phyloP scores from a whole-genome alignment of 1,284 basidiomycete genomes.

The Golubevia pallescens region DNA sequence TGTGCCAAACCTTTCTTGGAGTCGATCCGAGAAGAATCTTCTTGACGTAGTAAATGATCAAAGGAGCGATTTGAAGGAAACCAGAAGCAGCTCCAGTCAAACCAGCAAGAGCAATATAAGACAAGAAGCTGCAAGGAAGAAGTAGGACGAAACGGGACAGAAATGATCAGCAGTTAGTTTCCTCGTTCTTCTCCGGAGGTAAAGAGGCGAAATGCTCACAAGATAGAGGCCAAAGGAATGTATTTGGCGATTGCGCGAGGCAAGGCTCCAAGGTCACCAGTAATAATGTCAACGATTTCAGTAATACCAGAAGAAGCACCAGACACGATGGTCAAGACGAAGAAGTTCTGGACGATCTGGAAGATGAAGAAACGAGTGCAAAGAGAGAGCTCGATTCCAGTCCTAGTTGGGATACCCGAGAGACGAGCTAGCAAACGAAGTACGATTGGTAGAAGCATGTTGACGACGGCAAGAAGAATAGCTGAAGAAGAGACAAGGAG shows the following conservation, averaged over 20 bases:
- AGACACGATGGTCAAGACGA: constrained; percentile 54
- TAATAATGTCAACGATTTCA: constrained; percentile 23
- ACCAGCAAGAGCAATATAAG: constrained; percentile 51
- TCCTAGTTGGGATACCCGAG: constrained; percentile 80
- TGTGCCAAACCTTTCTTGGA: constrained; percentile 60
- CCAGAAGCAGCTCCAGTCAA: constrained; percentile 50
- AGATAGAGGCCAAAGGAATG: constrained; percentile 23
- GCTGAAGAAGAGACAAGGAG: constrained; percentile 2
- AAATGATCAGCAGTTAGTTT: not conserved
- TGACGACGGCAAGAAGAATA: constrained; percentile 57
- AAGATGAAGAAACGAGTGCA: constrained; percentile 93
- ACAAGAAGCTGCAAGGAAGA: constrained; percentile 47
- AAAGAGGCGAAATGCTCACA: not conserved
- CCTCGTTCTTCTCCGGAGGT: not conserved
- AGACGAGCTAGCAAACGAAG: constrained; percentile 73
- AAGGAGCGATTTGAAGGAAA: constrained; percentile 42
- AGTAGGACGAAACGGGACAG: not conserved
- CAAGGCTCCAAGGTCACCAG: constrained; percentile 25
- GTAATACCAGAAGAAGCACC: constrained; percentile 31
- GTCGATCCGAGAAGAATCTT: constrained; percentile 50
- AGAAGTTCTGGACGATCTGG: constrained; percentile 66
- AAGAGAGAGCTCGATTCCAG: constrained; percentile 83
- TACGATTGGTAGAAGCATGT: constrained; percentile 59
- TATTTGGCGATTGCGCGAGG: constrained; percentile 40
- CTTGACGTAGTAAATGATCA: constrained; percentile 63